These are phyloP conservation scores for Chernovozyma sophiae-reginae DNA, from an alignment of 1,139 yeast species.

Conservation along the genomic window DNA sequence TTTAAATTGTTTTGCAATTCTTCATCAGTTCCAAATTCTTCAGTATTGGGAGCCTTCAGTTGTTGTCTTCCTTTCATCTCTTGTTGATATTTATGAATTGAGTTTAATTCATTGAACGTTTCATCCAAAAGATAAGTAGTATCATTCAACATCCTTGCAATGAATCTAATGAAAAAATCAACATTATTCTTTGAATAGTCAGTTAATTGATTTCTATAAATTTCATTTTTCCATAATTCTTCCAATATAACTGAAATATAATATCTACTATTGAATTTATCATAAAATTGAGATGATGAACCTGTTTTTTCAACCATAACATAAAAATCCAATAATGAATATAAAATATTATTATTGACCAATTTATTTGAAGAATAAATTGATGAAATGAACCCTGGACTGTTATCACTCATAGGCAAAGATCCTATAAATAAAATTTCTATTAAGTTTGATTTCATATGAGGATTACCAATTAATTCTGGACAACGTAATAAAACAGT, in stretches of 20 bases:
- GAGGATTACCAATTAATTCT: conserved; percentile 85
- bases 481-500: conserved; percentile 80
- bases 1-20: conserved; percentile 56
- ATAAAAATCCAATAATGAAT: conserved; percentile 82
- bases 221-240: conserved; percentile 72
- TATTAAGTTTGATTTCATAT: conserved; percentile 78
- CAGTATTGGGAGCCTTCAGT: conserved; percentile 23
- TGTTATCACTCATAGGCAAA: conserved; percentile 50
- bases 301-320: conserved; percentile 97
- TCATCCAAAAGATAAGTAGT: conserved; percentile 90
- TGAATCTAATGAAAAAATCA: conserved; percentile 84
- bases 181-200: conserved; percentile 62
- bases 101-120: conserved; percentile 72
- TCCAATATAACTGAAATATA: conserved; percentile 81
- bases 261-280: conserved; percentile 87
- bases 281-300: conserved; percentile 91
- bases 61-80: conserved; percentile 41
- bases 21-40: conserved; percentile 52
- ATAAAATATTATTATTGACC: conserved; percentile 64
- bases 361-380: conserved; percentile 61
- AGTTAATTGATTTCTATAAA: conserved; percentile 64
- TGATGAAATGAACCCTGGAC: conserved; percentile 69
- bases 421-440: conserved; percentile 80
- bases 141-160: conserved; percentile 93
- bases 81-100: conserved; percentile 72